Conservation (phyloP, 192 early-diverging fungal species). For the Backusella liffmaniae region DNA sequence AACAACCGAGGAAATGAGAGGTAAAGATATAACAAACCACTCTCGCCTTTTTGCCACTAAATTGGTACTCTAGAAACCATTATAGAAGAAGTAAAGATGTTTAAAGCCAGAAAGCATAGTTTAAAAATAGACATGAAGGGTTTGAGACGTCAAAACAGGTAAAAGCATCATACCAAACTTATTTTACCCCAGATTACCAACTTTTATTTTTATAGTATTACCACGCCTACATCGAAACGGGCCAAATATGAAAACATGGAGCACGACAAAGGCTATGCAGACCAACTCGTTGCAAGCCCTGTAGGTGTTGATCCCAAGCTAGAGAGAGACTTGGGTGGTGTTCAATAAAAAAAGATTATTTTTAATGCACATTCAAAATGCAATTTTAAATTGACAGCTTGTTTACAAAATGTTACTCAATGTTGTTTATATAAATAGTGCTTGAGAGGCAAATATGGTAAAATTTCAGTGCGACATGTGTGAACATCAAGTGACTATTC, state of each 20-base stretch:
- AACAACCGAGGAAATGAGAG: constrained; percentile 63
- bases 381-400: neutral
- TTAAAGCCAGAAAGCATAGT: constrained; percentile 23
- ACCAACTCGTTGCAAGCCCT: constrained; percentile 2
- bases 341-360: neutral
- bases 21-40: neutral
- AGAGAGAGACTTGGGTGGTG: constrained; percentile 13
- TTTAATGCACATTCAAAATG: neutral
- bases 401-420: no score
- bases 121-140: constrained; percentile 20
- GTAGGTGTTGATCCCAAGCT: constrained; percentile 5
- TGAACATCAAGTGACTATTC: no score
- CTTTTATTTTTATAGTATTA: neutral
- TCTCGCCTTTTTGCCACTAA: neutral
- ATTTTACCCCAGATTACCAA: neutral
- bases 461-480: no score
- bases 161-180: neutral
- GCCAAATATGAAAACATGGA: neutral
- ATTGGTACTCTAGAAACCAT: constrained; percentile 8
- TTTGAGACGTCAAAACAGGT: constrained; percentile 21
- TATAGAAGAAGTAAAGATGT: constrained; percentile 22
- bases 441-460: no score
- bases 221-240: neutral
- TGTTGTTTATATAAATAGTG: no score
- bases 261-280: constrained; percentile 2